A percentile compares a stretch with the other conserved stretches of the same genome.
Evolutionary conservation across 306 rosid species (phyloP).

Genomic region (Ormosia semicastrata): DNA sequence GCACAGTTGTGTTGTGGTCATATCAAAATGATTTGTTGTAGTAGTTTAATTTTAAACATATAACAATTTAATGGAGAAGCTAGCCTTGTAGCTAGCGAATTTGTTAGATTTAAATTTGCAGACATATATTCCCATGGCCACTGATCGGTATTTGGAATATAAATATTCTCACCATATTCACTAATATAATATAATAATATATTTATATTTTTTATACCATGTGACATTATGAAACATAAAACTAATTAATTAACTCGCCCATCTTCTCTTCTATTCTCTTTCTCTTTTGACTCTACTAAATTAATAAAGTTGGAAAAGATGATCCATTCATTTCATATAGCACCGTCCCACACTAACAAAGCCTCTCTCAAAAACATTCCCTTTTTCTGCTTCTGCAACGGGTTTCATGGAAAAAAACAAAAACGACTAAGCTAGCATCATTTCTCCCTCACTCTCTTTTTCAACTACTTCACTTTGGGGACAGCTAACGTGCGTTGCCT

Average conservation of each 20-base stretch:
- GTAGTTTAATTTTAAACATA: neutral
- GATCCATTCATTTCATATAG: neutral
- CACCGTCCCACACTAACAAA: constrained; percentile 25
- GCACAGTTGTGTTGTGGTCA: neutral
- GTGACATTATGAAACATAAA: neutral
- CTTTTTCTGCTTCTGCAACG: constrained; percentile 25
- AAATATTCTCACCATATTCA: neutral
- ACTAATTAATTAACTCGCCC: neutral
- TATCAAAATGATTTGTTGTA: neutral
- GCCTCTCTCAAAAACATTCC: constrained; percentile 28
- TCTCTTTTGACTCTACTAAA: neutral
- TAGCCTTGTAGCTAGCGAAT: neutral
- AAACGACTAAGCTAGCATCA: constrained; percentile 16
- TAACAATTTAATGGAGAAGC: too few species aligned
- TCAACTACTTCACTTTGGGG: neutral
- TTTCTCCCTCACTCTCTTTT: neutral
- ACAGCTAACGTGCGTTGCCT: neutral
- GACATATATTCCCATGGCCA: neutral
- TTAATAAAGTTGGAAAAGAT: constrained; percentile 26
- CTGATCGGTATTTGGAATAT: neutral
- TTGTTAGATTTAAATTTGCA: neutral
- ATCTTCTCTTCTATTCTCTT: neutral
- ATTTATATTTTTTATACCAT: neutral
- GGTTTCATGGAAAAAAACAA: constrained; percentile 4
- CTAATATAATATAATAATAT: neutral